Evolutionary conservation across 257 asterid species (phyloP).

Genomic region (Gardenia jasminoides): DNA sequence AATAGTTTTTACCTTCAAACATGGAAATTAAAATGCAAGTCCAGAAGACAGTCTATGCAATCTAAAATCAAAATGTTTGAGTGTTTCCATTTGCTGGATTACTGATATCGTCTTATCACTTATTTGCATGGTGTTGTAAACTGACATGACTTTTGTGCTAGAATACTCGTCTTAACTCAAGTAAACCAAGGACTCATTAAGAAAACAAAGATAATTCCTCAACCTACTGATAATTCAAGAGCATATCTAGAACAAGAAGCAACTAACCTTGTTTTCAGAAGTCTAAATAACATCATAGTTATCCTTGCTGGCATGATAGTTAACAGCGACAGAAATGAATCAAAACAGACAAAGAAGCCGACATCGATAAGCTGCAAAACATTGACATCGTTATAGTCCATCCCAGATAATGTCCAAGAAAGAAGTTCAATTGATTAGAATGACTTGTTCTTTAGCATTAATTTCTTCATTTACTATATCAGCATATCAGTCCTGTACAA

Average conservation of each 20-base stretch:
- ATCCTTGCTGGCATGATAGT: conserved; percentile 96
- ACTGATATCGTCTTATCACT: neutral
- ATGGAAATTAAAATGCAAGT: neutral
- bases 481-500: neutral
- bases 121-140: neutral
- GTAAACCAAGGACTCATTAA: neutral
- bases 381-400: conserved; percentile 9
- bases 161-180: neutral
- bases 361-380: conserved; percentile 82
- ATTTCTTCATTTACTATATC: neutral
- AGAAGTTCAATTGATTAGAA: neutral
- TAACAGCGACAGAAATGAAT: conserved; percentile 85
- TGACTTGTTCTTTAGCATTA: neutral
- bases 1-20: neutral
- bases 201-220: conserved; percentile 5
- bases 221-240: conserved; percentile 11
- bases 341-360: conserved; percentile 89
- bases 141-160: neutral
- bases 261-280: conserved; percentile 74
- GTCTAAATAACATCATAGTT: conserved; percentile 54
- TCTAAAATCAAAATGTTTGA: neutral
- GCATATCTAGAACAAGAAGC: conserved; percentile 27
- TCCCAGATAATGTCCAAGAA: conserved; percentile 6
- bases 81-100: neutral
- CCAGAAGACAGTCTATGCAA: neutral